Percentiles rank a stretch among this genome's conserved stretches.
These are phyloP conservation scores for Globisporangium viniferum DNA, from an alignment of 352 stramenopile genomes.

Conservation along the genomic window DNA sequence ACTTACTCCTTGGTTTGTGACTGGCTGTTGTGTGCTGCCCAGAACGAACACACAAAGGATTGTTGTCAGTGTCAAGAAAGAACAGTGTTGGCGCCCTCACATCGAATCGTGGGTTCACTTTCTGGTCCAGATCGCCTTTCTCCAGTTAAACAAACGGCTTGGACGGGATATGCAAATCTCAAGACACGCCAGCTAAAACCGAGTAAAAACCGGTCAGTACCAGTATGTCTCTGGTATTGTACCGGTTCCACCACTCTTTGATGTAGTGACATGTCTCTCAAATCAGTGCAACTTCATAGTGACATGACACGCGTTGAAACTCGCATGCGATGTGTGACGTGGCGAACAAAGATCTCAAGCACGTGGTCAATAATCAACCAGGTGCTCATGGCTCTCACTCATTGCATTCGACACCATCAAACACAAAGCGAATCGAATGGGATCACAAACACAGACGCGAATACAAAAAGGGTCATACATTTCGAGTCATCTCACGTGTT, in stretches of 20 bases:
- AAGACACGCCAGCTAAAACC: background rate
- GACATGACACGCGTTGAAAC: no score
- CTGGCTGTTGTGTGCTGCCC: no score
- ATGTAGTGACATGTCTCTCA: no score
- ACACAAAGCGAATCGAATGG: background rate
- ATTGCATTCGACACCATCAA: background rate
- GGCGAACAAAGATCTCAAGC: background rate
- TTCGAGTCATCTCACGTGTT: background rate
- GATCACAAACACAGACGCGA: background rate
- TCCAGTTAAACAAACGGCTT: background rate
- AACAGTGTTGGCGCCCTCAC: background rate
- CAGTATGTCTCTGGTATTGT: background rate
- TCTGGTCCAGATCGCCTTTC: background rate
- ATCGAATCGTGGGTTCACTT: background rate
- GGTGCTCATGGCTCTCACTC: background rate
- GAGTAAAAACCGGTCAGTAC: background rate
- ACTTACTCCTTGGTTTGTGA: no score
- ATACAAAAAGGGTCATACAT: background rate
- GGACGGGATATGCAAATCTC: background rate
- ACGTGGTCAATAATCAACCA: background rate
- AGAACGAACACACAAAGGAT: no score
- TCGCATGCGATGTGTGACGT: background rate
- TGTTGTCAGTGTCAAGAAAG: no score
- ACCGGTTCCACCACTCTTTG: background rate
- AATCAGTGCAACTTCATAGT: no score